Conservation (phyloP, 106 monocot genomes). For the Dendrobium nobile region DNA sequence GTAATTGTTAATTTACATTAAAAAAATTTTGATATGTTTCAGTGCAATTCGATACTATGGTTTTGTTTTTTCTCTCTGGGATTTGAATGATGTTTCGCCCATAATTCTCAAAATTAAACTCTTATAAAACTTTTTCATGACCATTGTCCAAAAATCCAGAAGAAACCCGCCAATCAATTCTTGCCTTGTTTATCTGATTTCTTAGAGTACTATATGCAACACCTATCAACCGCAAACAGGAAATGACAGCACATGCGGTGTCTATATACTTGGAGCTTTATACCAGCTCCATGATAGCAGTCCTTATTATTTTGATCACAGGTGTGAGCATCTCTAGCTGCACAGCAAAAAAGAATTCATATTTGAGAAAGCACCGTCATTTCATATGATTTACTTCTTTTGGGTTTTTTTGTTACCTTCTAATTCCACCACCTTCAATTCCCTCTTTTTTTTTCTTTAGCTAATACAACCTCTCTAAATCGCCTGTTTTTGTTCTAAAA, state of each 20-base stretch:
- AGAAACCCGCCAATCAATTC: neutral
- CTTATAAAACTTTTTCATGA: too few species aligned
- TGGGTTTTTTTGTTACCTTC: constrained; percentile 23
- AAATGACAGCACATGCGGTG: constrained; percentile 61
- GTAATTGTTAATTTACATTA: too few species aligned
- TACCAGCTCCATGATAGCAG: constrained; percentile 87
- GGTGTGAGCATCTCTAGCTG: constrained; percentile 77
- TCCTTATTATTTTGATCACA: constrained; percentile 82
- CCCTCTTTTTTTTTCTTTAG: neutral
- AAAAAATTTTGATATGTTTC: too few species aligned
- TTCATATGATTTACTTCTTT: constrained; percentile 73
- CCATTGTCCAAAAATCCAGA: too few species aligned
- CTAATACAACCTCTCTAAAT: neutral
- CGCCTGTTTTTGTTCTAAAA: neutral
- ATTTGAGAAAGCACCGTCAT: constrained; percentile 75
- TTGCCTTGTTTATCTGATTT: neutral
- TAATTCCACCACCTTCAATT: neutral
- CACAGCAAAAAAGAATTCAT: constrained; percentile 87
- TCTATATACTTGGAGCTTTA: constrained; percentile 83
- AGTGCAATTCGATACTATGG: too few species aligned
- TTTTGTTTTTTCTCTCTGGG: too few species aligned
- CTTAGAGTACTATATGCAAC: neutral
- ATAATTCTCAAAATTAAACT: too few species aligned
- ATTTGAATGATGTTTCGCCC: too few species aligned
- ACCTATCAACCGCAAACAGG: constrained; percentile 33